These are phyloP conservation scores for Penicillium canescens DNA, from an alignment of 495 filamentous ascomycete species.

Conservation along the genomic window DNA sequence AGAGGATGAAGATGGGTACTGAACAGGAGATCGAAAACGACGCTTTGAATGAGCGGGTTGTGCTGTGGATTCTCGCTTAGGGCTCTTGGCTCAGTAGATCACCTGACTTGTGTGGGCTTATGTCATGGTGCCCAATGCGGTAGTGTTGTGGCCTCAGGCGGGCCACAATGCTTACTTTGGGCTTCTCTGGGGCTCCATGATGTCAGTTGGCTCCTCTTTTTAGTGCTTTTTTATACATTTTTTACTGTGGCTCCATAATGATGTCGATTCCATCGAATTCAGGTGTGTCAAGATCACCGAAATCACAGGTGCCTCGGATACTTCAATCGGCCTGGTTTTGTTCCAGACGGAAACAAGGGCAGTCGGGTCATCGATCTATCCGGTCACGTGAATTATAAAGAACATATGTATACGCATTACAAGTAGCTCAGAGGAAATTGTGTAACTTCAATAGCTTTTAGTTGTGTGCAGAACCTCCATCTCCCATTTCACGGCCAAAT, in stretches of 20 bases:
- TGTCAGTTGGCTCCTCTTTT: not conserved
- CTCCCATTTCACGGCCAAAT: not conserved
- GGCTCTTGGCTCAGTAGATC: conserved; percentile 35
- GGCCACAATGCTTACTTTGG: conserved; percentile 5
- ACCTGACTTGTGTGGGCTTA: conserved; percentile 20
- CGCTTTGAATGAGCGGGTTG: conserved; percentile 42
- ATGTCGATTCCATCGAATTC: conserved; percentile 2
- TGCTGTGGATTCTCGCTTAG: conserved; percentile 49
- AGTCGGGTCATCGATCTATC: conserved; percentile 16
- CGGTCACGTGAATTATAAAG: conserved; percentile 18
- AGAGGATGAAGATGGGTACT: conserved; percentile 46
- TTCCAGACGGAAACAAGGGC: not conserved
- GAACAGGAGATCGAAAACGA: conserved; percentile 43
- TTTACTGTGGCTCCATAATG: too few relatives aligned
- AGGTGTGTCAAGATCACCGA: not conserved
- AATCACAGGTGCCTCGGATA: not conserved
- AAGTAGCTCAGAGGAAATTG: not conserved
- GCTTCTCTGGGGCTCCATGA: not conserved
- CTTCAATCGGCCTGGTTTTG: not conserved
- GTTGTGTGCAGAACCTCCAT: not conserved
- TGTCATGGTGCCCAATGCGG: conserved; percentile 20
- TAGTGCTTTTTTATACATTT: not conserved
- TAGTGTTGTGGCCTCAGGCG: conserved; percentile 1
- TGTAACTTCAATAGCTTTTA: not conserved
- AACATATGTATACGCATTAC: not conserved